These are phyloP conservation scores for Pulicaria dysenterica DNA, from an alignment of 129 eudicot species.

Conservation along the genomic window DNA sequence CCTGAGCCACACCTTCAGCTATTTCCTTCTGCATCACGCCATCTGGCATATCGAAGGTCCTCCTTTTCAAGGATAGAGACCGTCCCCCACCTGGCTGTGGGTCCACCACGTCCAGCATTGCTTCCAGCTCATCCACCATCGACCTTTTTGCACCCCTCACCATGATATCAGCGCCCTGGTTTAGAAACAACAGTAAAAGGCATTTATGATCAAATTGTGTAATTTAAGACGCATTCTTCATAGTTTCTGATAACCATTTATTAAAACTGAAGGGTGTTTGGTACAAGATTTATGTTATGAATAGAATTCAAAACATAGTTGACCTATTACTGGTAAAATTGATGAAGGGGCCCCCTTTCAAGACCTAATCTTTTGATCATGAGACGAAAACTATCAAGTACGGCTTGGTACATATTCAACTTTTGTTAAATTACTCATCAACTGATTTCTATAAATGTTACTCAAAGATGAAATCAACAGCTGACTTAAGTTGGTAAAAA, in stretches of 20 bases:
- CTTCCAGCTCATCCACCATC: slow-evolving; percentile 94
- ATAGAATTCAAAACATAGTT: no score
- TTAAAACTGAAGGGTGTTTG: background rate
- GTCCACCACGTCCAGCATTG: slow-evolving; percentile 92
- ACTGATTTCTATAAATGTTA: no score
- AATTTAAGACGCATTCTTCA: background rate
- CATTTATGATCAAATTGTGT: background rate
- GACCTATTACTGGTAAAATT: no score
- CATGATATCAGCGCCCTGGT: slow-evolving; percentile 82
- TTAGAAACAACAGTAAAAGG: background rate
- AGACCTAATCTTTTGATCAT: background rate
- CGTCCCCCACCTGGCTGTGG: slow-evolving; percentile 61
- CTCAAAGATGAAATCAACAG: no score
- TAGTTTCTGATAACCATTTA: background rate
- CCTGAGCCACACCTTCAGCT: slow-evolving; percentile 88
- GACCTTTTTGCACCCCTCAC: slow-evolving; percentile 88
- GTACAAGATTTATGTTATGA: background rate
- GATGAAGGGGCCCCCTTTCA: background rate
- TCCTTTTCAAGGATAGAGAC: slow-evolving; percentile 58
- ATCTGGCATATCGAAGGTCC: slow-evolving; percentile 95
- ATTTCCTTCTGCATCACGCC: slow-evolving; percentile 77
- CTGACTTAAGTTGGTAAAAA: no score
- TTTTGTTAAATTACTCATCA: no score
- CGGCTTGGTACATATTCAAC: background rate
- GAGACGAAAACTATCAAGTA: background rate